Base-by-base conservation (phyloP, 805 yeast species). In the Starmerella etchellsii region DNA sequence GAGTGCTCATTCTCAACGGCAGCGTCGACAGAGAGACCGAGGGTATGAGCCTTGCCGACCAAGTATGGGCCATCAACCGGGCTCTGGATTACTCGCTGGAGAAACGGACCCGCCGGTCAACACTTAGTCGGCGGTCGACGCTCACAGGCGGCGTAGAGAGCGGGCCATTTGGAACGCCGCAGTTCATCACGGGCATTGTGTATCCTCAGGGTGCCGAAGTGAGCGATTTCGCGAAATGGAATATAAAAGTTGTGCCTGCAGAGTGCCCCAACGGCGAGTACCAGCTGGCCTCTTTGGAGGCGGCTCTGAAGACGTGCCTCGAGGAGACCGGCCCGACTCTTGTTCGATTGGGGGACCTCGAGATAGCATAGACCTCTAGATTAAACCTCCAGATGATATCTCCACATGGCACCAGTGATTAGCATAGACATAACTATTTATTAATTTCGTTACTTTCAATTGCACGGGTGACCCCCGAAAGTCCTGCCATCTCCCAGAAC, bases 21-120 rank as follows among this genome's bases (percentile, higher is more conserved):
- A 63, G 72, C 26, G 61, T 62, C 37, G 96, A 87, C 55, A 66
- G 95, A 43, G 96, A 87, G 56, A 84, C 95, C 0, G 65, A 61
- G 37, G 79, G 80, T 0, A 66, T 81, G 67, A 60, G 64, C 24
- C 83, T 87, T 0, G 37, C 59, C 2, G 80, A 73, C 29, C 80
- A 74, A 53, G 62, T 82, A 3, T 57, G 64, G 18, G 67, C 74
- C 4, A 66, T 84, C 5, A 68, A 67, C 24, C 64, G 69, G 36
- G 75, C 81, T 48, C 67, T 78, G 11, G 51, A 57, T 4, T 77
- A 78, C 56, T 74, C 81, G 2, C 16, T 31, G 22, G 49, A 41
- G 8, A 10, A 11, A 19, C 21, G 23, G 15, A 14, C 4, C 24
- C 15, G 32, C 6, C 10, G 10, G 7, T 10, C 7, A 10, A 10